Evolutionary conservation across 345 rosid genomes (phyloP).

Genomic region (Acer campestre): DNA sequence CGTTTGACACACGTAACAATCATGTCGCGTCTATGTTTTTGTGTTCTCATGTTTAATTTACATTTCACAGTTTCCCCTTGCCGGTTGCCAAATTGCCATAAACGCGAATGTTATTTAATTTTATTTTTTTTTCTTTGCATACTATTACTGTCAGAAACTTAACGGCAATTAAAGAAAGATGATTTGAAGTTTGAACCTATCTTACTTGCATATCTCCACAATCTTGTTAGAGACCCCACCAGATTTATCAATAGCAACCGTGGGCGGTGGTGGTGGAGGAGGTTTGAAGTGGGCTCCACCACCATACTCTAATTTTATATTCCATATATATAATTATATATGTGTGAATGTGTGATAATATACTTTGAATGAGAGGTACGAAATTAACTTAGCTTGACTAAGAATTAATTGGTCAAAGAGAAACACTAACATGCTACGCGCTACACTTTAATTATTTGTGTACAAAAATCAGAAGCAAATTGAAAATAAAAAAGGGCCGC

Average conservation of each 20-base stretch:
- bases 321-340: too few species aligned
- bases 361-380: background rate
- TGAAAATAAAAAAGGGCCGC: background rate
- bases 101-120: too few species aligned
- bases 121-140: too few species aligned
- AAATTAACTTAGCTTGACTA: background rate
- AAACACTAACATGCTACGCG: background rate
- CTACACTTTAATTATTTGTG: background rate
- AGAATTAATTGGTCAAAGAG: background rate
- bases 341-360: background rate
- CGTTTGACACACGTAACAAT: background rate
- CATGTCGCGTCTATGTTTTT: background rate
- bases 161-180: background rate
- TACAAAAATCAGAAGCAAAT: background rate
- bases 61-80: too few species aligned
- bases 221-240: background rate
- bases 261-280: background rate
- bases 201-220: background rate
- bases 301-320: background rate
- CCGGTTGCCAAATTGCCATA: too few species aligned
- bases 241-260: background rate
- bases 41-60: background rate
- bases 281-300: slow-evolving; percentile 1
- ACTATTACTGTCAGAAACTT: too few species aligned
- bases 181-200: background rate